Evolutionary conservation across 2,329 filamentous ascomycete genomes (phyloP).

Genomic region (Diaporthe sp.): DNA sequence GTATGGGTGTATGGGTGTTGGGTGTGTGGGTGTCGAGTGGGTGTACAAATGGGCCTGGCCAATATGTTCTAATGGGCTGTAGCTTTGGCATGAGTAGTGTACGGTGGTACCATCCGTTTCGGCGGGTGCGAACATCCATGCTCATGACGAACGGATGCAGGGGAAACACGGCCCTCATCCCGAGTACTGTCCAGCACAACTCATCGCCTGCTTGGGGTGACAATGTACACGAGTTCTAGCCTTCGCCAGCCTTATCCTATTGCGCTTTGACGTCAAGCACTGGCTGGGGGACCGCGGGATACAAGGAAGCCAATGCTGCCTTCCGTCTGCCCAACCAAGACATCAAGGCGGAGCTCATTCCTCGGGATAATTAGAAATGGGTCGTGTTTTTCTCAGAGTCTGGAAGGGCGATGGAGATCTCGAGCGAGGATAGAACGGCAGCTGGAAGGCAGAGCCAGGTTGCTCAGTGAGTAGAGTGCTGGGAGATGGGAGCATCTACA

Average conservation of each 20-base stretch:
- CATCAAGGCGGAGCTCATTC: neutral
- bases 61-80: too few relatives aligned
- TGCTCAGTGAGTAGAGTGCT: neutral
- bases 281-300: slow-evolving; percentile 39
- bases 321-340: slow-evolving; percentile 6
- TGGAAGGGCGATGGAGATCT: neutral
- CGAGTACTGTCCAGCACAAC: slow-evolving; percentile 18
- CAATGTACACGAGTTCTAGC: slow-evolving; percentile 40
- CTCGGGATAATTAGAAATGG: slow-evolving; percentile 12
- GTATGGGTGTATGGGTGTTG: too few relatives aligned
- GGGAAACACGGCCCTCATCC: slow-evolving; percentile 2
- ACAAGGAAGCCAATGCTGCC: slow-evolving; percentile 28
- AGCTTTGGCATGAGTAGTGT: too few relatives aligned
- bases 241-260: slow-evolving; percentile 45
- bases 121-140: too few relatives aligned
- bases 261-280: slow-evolving; percentile 44
- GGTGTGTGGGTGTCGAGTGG: too few relatives aligned
- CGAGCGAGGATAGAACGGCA: neutral
- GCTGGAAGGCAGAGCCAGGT: neutral
- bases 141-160: neutral
- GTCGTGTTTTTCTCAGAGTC: neutral
- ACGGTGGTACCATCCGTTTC: too few relatives aligned
- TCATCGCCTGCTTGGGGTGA: slow-evolving; percentile 35
- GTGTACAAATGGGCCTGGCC: too few relatives aligned
- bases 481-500: neutral